Evolutionary conservation across 1,284 basidiomycete genomes (phyloP).

Genomic region (Ustilago crameri): DNA sequence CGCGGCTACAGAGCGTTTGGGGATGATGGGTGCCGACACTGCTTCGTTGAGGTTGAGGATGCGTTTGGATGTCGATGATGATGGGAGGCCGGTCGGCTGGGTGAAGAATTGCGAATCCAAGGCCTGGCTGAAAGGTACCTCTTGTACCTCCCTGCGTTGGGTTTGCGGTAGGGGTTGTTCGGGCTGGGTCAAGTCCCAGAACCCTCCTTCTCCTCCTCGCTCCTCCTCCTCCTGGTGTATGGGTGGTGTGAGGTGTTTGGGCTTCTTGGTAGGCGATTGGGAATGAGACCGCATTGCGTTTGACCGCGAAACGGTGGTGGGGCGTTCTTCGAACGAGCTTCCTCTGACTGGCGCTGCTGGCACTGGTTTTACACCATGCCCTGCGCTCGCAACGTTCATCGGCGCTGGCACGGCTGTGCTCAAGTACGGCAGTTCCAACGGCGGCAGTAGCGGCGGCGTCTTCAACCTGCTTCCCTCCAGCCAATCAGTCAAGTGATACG

Average conservation of each 20-base stretch:
- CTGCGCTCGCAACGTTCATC: no score
- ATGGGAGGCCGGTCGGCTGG: constrained; percentile 11
- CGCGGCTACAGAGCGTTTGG: neutral
- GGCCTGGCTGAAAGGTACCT: constrained; percentile 5
- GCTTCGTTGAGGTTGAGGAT: constrained; percentile 6
- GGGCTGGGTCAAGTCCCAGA: constrained; percentile 1
- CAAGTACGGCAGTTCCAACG: constrained; percentile 18
- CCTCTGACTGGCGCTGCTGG: constrained; percentile 11
- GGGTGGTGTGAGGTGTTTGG: no score
- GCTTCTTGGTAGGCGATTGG: constrained; percentile 12
- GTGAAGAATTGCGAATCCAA: constrained; percentile 34
- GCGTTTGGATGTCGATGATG: constrained; percentile 21
- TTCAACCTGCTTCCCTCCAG: constrained; percentile 15
- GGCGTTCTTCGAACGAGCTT: constrained; percentile 9
- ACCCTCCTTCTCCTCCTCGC: no score
- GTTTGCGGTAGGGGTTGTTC: no score
- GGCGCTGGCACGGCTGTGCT: neutral
- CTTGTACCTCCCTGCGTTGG: no score
- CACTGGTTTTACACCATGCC: no score
- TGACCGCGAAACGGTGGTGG: constrained; percentile 5
- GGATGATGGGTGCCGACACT: constrained; percentile 10
- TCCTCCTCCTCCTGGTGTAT: no score
- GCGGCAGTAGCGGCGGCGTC: constrained; percentile 21
- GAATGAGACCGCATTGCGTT: constrained; percentile 18
- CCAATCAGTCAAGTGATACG: constrained; percentile 45